Evolutionary conservation across 257 asterid genomes (phyloP), one percentile per base, ranked within the genome.

Genomic region (Plantago elongata): DNA sequence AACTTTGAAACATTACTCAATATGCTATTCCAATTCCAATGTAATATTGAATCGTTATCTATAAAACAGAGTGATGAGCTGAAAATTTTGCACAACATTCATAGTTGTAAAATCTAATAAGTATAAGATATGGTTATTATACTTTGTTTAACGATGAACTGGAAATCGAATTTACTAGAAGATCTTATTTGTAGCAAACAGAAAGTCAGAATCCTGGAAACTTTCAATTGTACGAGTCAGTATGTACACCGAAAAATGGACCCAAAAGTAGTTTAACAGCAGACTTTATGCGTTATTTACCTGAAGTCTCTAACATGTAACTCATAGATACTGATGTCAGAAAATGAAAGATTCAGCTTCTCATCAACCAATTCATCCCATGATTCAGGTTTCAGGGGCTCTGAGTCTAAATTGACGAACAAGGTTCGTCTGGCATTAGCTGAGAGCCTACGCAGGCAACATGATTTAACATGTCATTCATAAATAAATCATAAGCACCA

Each of bases 271-370:
- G 52, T 54, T 27, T 62, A 49, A 62, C 34, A 12, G 44, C 18
- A 58, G 68, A 40, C 51, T 54, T 43, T 68, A 16, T 22, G 45
- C 15, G 34, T 51, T 45, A 68, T 60, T 76, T 79, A 89, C 98
- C 98, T 92, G 85, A 92, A 92, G 78, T 92, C 98, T 77, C 98
- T 83, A 52, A 92, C 86, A 71, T 89, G 98, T 83, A 92, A 72
- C 84, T 92, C 98, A 61, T 89, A 92, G 59, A 92, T 76, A 78
- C 98, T 92, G 77, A 81, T 69, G 70, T 92, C 97, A 63, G 90
- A 80, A 72, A 86, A 81, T 45, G 95, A 86, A 68, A 88, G 83
- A 57, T 51, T n/a, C 13, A 90, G 89, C 66, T 92, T 92, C 79
- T 78, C 96, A 62, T 79, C 77, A 61, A 49, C 89, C 73, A 92